Base-by-base conservation (phyloP, 2,329 filamentous ascomycete genomes). In the Hypoxylon sp. region DNA sequence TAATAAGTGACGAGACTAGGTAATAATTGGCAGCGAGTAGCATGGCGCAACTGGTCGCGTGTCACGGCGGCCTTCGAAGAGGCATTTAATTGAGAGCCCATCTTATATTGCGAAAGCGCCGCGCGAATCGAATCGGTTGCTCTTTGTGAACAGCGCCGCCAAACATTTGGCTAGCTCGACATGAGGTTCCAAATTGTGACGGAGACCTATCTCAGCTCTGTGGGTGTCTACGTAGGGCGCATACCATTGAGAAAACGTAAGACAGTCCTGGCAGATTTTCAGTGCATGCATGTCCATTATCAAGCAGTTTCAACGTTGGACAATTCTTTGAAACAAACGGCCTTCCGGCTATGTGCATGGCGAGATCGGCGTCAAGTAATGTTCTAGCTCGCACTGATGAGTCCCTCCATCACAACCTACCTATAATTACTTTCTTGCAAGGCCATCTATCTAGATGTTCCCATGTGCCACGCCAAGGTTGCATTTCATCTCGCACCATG, bases 401-500 rank as follows among this genome's bases (percentile, higher is more conserved):
- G 28, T 32, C 20, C 55, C 45, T 57, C 38, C 18, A 46, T 38
- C 18, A 40, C 33, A 14, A 26, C 49, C 30, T 51, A 40, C 20
- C n/a, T 51, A 58, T 51, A 30, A 49, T 49, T 42, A 28, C 45
- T 44, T 26, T 14, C 26, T 50, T 33, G 28, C 42, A 36, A 45
- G 33, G 38, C 46, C 36, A 55, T 48, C 32, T 28, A 38, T 28
- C 64, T 42, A 57, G 58, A 52, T 16, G 40, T 32, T 67, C n/a
- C 61, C 42, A 45, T n/a, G 55, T 49, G 48, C 56, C 61, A 63
- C 59, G 64, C 61, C 50, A 38, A 36, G 51, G 61, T 69, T 50
- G 55, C 64, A 69, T 65, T 61, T 60, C 55, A 62, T 68, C 67
- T 63, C 49, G 52, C 59, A 56, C 62, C 20, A 45, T 22, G 46